A percentile compares a stretch with the other conserved stretches of the same genome.
These are phyloP conservation scores for Suhomyces kunorum DNA, from an alignment of 1,139 yeast species.

Conservation along the genomic window DNA sequence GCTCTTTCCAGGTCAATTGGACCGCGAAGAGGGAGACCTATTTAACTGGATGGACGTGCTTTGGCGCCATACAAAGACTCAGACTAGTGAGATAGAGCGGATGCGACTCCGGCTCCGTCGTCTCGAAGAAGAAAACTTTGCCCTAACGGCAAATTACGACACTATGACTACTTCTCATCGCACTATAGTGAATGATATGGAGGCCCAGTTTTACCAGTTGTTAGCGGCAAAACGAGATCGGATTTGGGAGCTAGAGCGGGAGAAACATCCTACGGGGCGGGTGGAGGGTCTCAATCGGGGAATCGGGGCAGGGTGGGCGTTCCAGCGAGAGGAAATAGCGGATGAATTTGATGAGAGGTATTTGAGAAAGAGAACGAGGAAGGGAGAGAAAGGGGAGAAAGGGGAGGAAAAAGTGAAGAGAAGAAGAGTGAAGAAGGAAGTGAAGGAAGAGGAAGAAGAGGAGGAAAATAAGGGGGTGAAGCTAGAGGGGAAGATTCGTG, in stretches of 20 bases:
- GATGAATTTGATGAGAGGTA: constrained; percentile 22
- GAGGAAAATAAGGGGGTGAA: constrained; percentile 4
- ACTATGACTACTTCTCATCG: constrained; percentile 27
- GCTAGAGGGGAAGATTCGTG: no score
- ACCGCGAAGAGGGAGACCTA: constrained; percentile 20
- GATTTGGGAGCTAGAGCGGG: constrained; percentile 34
- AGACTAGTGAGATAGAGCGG: constrained; percentile 10
- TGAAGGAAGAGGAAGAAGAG: constrained; percentile 7
- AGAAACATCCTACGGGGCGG: constrained; percentile 9
- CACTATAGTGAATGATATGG: constrained; percentile 33
- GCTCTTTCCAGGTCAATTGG: constrained; percentile 20
- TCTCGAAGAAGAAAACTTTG: constrained; percentile 15
- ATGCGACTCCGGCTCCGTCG: constrained; percentile 8
- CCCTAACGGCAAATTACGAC: constrained; percentile 21
- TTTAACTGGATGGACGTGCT: constrained; percentile 34
- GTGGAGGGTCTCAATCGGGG: constrained; percentile 30
- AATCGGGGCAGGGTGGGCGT: no score
- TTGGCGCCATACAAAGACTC: constrained; percentile 17
- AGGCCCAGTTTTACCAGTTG: constrained; percentile 39
- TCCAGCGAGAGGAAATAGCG: constrained; percentile 23
- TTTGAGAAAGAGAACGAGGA: constrained; percentile 10
- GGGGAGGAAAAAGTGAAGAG: constrained; percentile 2
- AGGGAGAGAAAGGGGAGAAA: neutral
- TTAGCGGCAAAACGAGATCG: constrained; percentile 39
- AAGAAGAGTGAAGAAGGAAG: constrained; percentile 11